phyloP scores from a whole-genome alignment of 108 stramenopile species.

The Stephanodiscus minutulus region DNA sequence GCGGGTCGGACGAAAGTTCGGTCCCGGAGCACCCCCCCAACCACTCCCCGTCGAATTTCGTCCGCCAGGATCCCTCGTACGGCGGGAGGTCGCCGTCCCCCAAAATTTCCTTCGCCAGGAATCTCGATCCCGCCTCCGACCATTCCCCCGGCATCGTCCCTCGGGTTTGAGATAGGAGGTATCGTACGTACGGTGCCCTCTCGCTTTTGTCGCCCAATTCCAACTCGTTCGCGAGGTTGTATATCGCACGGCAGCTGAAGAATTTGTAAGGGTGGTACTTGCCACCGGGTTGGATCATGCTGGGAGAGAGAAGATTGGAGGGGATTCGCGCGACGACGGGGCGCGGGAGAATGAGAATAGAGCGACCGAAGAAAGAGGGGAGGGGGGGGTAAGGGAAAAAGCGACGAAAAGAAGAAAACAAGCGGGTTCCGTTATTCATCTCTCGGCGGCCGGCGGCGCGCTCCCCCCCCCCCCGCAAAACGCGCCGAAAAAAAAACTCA shows the following conservation, averaged over 20 bases:
- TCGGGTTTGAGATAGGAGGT: conserved; percentile 36
- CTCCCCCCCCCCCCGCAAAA: too few relatives aligned
- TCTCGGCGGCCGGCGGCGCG: too few relatives aligned
- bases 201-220: conserved; percentile 37
- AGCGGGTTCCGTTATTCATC: too few relatives aligned
- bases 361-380: too few relatives aligned
- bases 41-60: conserved; percentile 13
- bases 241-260: conserved; percentile 33
- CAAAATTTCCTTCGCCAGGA: conserved; percentile 17
- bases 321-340: background rate
- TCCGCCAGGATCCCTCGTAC: conserved; percentile 24
- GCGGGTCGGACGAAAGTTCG: background rate
- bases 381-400: too few relatives aligned
- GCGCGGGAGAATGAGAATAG: background rate
- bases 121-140: conserved; percentile 22
- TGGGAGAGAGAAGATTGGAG: background rate
- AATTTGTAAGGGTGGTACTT: conserved; percentile 22
- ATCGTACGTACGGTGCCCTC: conserved; percentile 44
- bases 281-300: conserved; percentile 35
- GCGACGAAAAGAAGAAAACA: background rate
- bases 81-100: conserved; percentile 38
- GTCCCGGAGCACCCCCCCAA: conserved; percentile 22
- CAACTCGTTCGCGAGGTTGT: conserved; percentile 44
- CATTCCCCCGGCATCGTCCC: conserved; percentile 46
- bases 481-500: background rate